Evolutionary conservation across 108 stramenopile species (phyloP).

Genomic region (Poteriospumella lacustris): DNA sequence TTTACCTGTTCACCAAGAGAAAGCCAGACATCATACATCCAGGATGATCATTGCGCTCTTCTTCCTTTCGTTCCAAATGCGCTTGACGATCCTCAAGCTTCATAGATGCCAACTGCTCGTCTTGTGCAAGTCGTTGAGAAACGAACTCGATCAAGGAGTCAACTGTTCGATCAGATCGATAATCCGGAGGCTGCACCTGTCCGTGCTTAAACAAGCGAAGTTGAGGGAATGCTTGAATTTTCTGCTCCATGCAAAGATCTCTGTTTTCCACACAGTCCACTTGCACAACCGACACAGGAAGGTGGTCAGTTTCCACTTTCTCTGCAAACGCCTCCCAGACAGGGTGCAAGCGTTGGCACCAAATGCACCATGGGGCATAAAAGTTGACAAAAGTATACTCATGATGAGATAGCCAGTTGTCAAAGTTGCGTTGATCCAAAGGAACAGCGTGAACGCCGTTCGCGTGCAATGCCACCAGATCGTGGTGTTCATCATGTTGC

Average conservation of each 20-base stretch:
- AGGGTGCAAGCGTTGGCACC: constrained; percentile 89
- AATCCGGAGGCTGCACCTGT: constrained; percentile 57
- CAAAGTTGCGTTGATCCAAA: constrained; percentile 63
- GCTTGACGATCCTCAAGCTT: neutral
- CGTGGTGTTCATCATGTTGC: constrained; percentile 58
- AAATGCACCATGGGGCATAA: constrained; percentile 91
- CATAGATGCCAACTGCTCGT: constrained; percentile 17
- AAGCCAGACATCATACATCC: constrained; percentile 53
- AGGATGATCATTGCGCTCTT: constrained; percentile 64
- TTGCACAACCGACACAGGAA: constrained; percentile 41
- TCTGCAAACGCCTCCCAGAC: constrained; percentile 77
- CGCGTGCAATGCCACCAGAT: constrained; percentile 66
- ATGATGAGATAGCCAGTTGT: constrained; percentile 56
- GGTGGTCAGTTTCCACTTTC: constrained; percentile 52
- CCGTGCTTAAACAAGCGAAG: constrained; percentile 67
- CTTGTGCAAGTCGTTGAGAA: constrained; percentile 37
- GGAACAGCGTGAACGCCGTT: constrained; percentile 41
- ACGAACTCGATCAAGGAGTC: constrained; percentile 64
- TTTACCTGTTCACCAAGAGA: constrained; percentile 23
- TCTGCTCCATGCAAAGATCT: constrained; percentile 66
- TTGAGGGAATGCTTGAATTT: constrained; percentile 81
- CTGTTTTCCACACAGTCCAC: constrained; percentile 83
- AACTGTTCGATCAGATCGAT: constrained; percentile 80
- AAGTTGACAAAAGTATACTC: constrained; percentile 79
- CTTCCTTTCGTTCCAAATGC: constrained; percentile 58